Evolutionary conservation across 768 basidiomycete genomes (phyloP).

Genomic region (Naganishia onofrii): DNA sequence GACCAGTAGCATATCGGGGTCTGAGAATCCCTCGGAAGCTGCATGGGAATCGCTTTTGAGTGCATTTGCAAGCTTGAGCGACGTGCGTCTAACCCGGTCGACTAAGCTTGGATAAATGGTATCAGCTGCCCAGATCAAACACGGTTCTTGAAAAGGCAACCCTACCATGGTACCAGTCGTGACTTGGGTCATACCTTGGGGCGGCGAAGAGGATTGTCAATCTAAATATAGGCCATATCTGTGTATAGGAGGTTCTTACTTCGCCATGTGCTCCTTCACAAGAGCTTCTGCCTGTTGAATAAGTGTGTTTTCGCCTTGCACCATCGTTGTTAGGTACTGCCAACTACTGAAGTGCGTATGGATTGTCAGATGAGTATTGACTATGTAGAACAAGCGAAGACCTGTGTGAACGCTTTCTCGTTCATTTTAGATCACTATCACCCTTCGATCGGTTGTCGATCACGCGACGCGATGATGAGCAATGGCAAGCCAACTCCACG

Average conservation of each 20-base stretch:
- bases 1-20: constrained; percentile 69
- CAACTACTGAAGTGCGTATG: too few relatives aligned
- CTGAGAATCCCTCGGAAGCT: background rate
- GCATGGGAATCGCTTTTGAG: constrained; percentile 41
- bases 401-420: too few relatives aligned
- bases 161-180: constrained; percentile 52
- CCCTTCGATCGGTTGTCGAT: background rate
- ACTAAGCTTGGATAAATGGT: constrained; percentile 56
- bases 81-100: constrained; percentile 74
- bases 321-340: too few relatives aligned
- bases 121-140: background rate
- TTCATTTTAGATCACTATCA: background rate
- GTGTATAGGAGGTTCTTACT: constrained; percentile 3
- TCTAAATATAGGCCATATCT: background rate
- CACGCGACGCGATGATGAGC: background rate
- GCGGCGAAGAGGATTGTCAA: constrained; percentile 8
- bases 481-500: background rate
- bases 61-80: constrained; percentile 64
- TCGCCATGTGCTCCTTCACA: constrained; percentile 47
- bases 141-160: background rate
- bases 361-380: too few relatives aligned
- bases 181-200: constrained; percentile 48
- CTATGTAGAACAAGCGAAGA: too few relatives aligned
- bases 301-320: constrained; percentile 8
- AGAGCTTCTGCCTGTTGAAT: constrained; percentile 42